Evolutionary conservation across 2,329 filamentous ascomycete genomes (phyloP), one percentile per base, ranked within the genome.

Genomic region (Microsporum canis): DNA sequence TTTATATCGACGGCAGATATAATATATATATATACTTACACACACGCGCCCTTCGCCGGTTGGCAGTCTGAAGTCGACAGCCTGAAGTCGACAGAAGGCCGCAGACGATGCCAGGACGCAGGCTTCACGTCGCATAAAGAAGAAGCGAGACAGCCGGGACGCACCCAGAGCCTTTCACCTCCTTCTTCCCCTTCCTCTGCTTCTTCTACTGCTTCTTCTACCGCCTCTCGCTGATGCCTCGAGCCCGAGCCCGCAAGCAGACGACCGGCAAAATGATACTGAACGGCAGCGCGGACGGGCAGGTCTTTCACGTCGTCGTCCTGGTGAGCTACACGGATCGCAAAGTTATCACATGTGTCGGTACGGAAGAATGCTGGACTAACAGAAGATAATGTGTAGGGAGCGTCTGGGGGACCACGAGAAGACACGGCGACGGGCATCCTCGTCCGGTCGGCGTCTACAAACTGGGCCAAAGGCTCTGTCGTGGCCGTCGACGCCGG

Each of bases 401-500:
- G 94, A 65, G 85, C 90, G 53, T 89, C 90, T 58, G 94, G 94
- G 62, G 94, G 94, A 59, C 94, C 94, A 36, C 82, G 84, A 68
- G 94, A 99, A 79, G 86, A 90, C 73, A 94, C 91, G 72, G 88
- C 89, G 29, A 96, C 92, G 0, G 89, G 91, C 2, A 85, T 97
- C 62, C 83, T 99, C 23, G 89, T 97, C 55, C 87, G 92, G 55
- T 92, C 92, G 3, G 81, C 87, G 7, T 83, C 86, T 34, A 83
- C 87, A 59, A 83, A 85, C 64, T 99, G 94, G 94, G 79, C 82
- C 57, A 88, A 86, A 68, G 87, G 88, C 51, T 96, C 91, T 0
- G 74, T 96, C 45, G 79, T 97, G 33, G 91, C 92, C n/a, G 87
- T 99, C 59, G 94, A 99, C 77, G 91, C 91, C 7, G 94, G 94